Evolutionary conservation across 2,329 filamentous ascomycete genomes (phyloP).

Genomic region (Eurotiales sp.): DNA sequence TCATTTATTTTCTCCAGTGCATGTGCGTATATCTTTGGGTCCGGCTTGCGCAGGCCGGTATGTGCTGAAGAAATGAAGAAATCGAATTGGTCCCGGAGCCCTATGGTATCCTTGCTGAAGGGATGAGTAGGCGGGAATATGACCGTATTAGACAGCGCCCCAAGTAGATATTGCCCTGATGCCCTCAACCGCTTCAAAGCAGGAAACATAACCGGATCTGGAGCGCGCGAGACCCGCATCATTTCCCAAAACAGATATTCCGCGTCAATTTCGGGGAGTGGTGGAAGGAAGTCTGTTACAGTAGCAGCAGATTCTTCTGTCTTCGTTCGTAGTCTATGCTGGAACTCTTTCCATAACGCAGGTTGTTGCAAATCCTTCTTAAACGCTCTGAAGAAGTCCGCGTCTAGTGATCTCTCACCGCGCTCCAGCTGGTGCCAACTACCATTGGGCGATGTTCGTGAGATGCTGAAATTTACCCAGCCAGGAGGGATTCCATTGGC

Average conservation of each 20-base stretch:
- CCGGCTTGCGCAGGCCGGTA: conserved; percentile 82
- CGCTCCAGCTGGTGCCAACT: conserved; percentile 87
- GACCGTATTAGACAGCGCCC: conserved; percentile 84
- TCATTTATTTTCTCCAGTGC: conserved; percentile 65
- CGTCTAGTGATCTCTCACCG: conserved; percentile 73
- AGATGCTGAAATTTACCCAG: conserved; percentile 90
- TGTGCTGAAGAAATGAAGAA: conserved; percentile 85
- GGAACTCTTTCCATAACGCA: conserved; percentile 64
- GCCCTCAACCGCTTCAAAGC: conserved; percentile 67
- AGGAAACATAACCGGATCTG: conserved; percentile 86
- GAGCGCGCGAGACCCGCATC: conserved; percentile 68
- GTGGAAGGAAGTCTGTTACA: conserved; percentile 46
- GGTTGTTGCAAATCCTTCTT: conserved; percentile 66
- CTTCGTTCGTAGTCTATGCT: conserved; percentile 31
- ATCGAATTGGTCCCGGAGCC: conserved; percentile 69
- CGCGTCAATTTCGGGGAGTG: conserved; percentile 69
- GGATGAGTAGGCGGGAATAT: conserved; percentile 74
- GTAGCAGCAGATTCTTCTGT: conserved; percentile 15
- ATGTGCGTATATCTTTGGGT: conserved; percentile 73
- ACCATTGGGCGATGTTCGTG: conserved; percentile 69
- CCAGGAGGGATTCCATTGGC: conserved; percentile 72
- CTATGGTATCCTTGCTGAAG: conserved; percentile 57
- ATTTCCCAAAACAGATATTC: conserved; percentile 84
- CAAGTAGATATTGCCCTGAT: conserved; percentile 66
- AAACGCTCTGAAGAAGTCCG: conserved; percentile 72